Evolutionary conservation across 108 stramenopile species (phyloP).

Genomic region (Thalassiosira profunda): DNA sequence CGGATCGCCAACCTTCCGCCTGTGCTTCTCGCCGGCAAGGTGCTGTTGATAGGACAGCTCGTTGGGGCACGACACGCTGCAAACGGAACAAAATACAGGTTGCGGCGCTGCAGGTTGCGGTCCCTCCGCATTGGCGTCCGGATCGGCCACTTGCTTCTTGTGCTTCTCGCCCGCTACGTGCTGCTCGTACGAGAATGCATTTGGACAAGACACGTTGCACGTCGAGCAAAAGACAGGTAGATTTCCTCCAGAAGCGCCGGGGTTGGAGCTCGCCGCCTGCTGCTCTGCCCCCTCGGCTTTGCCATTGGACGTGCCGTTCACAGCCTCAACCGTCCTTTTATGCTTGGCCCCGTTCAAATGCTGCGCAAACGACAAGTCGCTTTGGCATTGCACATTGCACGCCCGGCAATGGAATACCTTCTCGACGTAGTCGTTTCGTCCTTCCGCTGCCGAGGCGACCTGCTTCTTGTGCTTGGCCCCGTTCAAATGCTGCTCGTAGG

Average conservation of each 20-base stretch:
- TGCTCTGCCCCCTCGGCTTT: too few species aligned
- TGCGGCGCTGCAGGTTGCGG: too few species aligned
- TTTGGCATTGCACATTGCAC: neutral
- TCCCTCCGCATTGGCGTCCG: too few species aligned
- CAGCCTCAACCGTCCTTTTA: too few species aligned
- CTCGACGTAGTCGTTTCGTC: too few species aligned
- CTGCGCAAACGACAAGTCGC: neutral
- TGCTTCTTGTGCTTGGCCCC: slow-evolving; percentile 4
- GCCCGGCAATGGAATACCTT: neutral
- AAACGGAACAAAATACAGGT: neutral
- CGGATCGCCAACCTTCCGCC: too few species aligned
- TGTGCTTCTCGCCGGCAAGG: neutral
- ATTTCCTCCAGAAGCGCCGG: too few species aligned
- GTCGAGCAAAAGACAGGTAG: too few species aligned
- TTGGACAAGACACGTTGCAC: neutral
- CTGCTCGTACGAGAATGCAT: slow-evolving; percentile 17
- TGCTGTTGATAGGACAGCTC: slow-evolving; percentile 8
- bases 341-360: slow-evolving; percentile 2
- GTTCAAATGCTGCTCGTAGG: slow-evolving; percentile 12
- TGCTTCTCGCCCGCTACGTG: slow-evolving; percentile 6
- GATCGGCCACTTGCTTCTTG: neutral
- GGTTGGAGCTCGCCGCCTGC: too few species aligned
- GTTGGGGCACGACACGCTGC: neutral
- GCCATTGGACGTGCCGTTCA: too few species aligned
- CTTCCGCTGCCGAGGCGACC: too few species aligned